These are phyloP conservation scores for Phytopythium helicoides DNA, from an alignment of 352 stramenopile genomes.

Conservation along the genomic window DNA sequence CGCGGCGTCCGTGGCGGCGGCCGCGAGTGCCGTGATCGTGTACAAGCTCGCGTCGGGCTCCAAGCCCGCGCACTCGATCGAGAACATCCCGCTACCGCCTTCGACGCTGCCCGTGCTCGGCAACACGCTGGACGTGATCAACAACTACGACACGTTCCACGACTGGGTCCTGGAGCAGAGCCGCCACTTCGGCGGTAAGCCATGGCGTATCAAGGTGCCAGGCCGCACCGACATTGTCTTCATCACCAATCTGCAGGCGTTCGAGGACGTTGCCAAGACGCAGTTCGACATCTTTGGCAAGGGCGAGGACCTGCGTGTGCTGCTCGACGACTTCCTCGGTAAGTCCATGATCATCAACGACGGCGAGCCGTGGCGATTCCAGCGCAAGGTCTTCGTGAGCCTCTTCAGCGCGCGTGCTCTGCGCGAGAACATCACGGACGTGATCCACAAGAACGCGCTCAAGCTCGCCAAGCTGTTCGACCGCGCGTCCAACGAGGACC, in stretches of 20 bases:
- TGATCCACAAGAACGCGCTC: conserved; percentile 30
- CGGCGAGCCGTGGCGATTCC: conserved; percentile 57
- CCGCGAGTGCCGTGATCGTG: neutral
- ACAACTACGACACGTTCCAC: conserved; percentile 17
- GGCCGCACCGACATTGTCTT: conserved; percentile 24
- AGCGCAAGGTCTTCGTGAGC: conserved; percentile 83
- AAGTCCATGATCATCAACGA: conserved; percentile 72
- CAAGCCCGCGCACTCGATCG: conserved; percentile 1
- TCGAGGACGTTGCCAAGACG: conserved; percentile 54
- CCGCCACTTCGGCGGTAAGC: conserved; percentile 12
- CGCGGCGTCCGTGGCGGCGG: neutral
- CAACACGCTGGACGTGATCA: conserved; percentile 25
- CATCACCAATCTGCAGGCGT: conserved; percentile 25
- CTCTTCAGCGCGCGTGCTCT: conserved; percentile 73
- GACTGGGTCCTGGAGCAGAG: conserved; percentile 37
- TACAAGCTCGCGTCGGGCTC: neutral
- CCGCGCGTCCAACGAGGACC: neutral
- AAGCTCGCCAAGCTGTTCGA: conserved; percentile 14
- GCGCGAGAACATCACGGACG: conserved; percentile 41
- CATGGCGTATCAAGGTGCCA: conserved; percentile 13
- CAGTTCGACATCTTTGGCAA: conserved; percentile 81
- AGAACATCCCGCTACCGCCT: conserved; percentile 4
- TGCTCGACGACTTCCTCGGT: conserved; percentile 59
- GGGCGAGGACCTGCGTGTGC: conserved; percentile 36
- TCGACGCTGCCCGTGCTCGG: conserved; percentile 27